Base-by-base conservation (phyloP, 2,329 filamentous ascomycete species). In the Venturia oleaginea region DNA sequence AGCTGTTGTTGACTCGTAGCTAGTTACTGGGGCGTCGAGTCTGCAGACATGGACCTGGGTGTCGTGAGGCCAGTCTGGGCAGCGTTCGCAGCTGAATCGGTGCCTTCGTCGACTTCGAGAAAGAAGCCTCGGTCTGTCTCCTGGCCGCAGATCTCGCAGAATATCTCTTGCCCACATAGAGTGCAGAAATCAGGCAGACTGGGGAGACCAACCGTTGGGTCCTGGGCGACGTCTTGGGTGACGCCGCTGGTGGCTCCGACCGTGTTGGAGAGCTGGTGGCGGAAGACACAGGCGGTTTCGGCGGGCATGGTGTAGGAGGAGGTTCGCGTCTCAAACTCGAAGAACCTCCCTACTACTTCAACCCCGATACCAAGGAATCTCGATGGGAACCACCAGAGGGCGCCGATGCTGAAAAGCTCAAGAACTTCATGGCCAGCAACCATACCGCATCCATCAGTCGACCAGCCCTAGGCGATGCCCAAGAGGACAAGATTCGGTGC, bases 331-430 rank as follows among this genome's bases (percentile, higher is more conserved):
- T 96, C 91, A 77, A 96, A 97, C 81, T 96, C 91, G 77, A 97
- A 97, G 82, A 96, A 96, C 79, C 88, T 97, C 94, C 94, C 43
- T 99, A 99, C 83, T 99, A 97, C 82, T 97, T 97, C 88, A 95
- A 97, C 78, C 81, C 88, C 57, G 80, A 79, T 70, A 90, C 91
- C 68, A 93, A 92, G 76, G 86, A 91, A 74, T 97, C 94, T 68
- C 86, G 91, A 78, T 99, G 94, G 94, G 94, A 97, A 75, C 93
- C 94, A 3, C 94, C 94, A 10, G 76, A 84, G 55, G 90, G 88
- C 68, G 94, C 92, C 70, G 91, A 99, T 78, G 90, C 90, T 65
- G 92, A 97, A 71, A 91, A 89, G 78, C 85, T 99, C 68, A 97
- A 97, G 83, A 77, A 85, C 67, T 97, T 95, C 81, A 97, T 99